These are phyloP conservation scores for Kodamaea jinghongensis DNA, from an alignment of 805 yeast species.

Conservation along the genomic window DNA sequence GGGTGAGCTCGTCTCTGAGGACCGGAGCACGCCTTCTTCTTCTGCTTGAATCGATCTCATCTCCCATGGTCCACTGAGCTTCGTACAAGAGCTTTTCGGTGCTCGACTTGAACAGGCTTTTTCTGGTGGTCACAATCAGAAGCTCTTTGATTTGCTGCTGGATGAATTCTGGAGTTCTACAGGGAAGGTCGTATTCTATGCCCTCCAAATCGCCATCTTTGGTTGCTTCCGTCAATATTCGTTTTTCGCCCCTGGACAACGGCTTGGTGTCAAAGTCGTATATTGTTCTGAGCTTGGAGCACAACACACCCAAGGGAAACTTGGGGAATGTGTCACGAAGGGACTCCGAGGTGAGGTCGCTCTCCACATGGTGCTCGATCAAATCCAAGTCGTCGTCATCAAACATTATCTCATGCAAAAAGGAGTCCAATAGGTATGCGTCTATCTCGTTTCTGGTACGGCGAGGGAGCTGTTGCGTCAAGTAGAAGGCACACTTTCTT, in stretches of 20 bases:
- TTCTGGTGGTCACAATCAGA: conserved; percentile 25
- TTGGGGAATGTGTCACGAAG: conserved; percentile 15
- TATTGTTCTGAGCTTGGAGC: conserved; percentile 1
- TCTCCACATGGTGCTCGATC: conserved; percentile 12
- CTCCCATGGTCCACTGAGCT: conserved; percentile 33
- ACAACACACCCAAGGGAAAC: conserved; percentile 3
- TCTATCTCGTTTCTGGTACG: too few relatives aligned
- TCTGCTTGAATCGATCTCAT: background rate
- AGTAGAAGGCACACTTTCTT: too few relatives aligned
- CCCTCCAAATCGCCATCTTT: background rate
- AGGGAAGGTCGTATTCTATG: conserved; percentile 16
- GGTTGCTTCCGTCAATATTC: background rate
- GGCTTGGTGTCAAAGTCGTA: conserved; percentile 7
- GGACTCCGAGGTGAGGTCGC: conserved; percentile 18
- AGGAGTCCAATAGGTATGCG: too few relatives aligned
- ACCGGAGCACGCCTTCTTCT: background rate
- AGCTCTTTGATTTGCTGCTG: conserved; percentile 21
- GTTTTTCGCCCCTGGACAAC: conserved; percentile 26
- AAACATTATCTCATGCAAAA: background rate
- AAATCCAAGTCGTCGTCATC: conserved; percentile 9
- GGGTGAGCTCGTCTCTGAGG: too few relatives aligned
- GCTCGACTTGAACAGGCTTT: conserved; percentile 16
- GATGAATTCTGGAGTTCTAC: conserved; percentile 22
- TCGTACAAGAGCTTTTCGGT: conserved; percentile 29
- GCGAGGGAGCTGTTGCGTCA: too few relatives aligned